These are phyloP conservation scores for Artemisia annua DNA, from an alignment of 129 eudicot genomes.

Conservation along the genomic window DNA sequence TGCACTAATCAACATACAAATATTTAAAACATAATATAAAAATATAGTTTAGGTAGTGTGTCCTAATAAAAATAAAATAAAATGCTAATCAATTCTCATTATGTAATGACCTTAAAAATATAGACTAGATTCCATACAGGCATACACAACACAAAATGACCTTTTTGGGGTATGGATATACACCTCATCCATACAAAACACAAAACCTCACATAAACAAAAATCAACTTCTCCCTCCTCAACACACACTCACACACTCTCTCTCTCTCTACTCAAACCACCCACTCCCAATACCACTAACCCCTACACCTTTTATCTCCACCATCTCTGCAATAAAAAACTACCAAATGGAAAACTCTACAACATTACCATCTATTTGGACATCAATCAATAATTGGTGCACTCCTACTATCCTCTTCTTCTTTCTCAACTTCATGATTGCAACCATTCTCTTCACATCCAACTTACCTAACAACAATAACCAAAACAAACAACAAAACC, in stretches of 20 bases:
- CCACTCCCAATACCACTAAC: conserved; percentile 11
- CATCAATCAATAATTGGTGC: conserved; percentile 80
- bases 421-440: conserved; percentile 83
- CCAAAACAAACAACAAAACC: conserved; percentile 12
- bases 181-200: conserved; percentile 8
- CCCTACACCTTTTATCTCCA: conserved; percentile 9
- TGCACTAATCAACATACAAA: no score
- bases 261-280: conserved; percentile 22
- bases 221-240: conserved; percentile 16
- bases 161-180: neutral
- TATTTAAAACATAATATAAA: no score
- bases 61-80: no score
- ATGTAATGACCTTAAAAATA: neutral
- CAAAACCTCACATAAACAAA: conserved; percentile 6
- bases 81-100: no score
- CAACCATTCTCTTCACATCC: conserved; percentile 74
- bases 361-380: conserved; percentile 51
- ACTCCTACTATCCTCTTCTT: conserved; percentile 88
- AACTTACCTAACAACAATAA: conserved; percentile 32
- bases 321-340: conserved; percentile 27
- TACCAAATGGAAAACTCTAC: conserved; percentile 66
- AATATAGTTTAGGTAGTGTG: no score
- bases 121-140: neutral
- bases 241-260: conserved; percentile 3
- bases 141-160: neutral